phyloP scores from a whole-genome alignment of 2,329 filamentous ascomycete genomes.

The Pseudogymnoascus verrucosus region DNA sequence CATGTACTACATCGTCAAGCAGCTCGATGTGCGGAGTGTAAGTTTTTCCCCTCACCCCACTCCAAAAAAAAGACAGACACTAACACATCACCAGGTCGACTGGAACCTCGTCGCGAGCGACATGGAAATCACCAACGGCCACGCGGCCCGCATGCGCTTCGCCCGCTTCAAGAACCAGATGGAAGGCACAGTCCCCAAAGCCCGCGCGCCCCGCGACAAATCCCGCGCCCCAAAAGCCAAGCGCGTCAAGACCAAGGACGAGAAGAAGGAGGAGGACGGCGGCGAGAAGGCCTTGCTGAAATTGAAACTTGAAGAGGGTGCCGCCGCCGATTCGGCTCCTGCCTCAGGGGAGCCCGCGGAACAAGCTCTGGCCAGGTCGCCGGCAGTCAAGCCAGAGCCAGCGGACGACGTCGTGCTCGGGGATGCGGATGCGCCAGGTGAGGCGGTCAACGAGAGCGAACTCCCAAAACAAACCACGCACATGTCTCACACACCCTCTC shows the following conservation, averaged over 20 bases:
- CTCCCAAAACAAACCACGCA: neutral
- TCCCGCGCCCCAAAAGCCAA: neutral
- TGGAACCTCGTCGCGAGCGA: conserved; percentile 43
- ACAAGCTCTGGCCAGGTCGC: neutral
- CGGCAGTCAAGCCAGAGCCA: neutral
- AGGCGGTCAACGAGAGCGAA: neutral
- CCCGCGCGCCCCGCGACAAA: conserved; percentile 14
- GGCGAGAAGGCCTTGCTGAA: neutral
- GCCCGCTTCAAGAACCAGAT: conserved; percentile 45
- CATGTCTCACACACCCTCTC: neutral
- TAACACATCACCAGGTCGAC: conserved; percentile 35
- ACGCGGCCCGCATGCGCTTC: conserved; percentile 50
- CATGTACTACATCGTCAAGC: conserved; percentile 47
- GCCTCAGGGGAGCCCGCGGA: neutral
- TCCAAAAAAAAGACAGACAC: neutral
- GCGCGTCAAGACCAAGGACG: neutral
- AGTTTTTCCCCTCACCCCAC: conserved; percentile 13
- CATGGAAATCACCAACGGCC: conserved; percentile 45
- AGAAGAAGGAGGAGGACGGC: conserved; percentile 7
- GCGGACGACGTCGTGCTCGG: neutral
- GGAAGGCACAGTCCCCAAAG: conserved; percentile 33
- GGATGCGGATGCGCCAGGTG: neutral
- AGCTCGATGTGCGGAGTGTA: conserved; percentile 44
- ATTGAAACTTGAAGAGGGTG: neutral
- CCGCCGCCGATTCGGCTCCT: neutral